Evolutionary conservation across 129 eudicot genomes (phyloP).

Genomic region (Centella asiatica): DNA sequence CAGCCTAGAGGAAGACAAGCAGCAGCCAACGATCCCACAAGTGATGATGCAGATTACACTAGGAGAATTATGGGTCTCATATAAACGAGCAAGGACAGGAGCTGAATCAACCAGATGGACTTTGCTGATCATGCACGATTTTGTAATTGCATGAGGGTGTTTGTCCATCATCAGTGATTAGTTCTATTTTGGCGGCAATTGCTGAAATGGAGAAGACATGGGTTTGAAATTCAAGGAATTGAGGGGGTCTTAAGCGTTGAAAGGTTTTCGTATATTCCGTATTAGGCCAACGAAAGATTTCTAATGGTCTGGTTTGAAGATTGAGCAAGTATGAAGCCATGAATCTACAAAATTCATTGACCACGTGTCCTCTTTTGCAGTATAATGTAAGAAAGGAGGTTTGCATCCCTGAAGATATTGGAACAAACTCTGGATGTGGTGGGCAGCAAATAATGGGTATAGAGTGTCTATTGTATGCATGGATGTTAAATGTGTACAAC

Average conservation of each 20-base stretch:
- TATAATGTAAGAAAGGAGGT: background rate
- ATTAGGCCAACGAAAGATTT: background rate
- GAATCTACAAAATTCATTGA: background rate
- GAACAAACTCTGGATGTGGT: background rate
- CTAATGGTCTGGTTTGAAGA: background rate
- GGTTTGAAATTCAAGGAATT: background rate
- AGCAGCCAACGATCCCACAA: background rate
- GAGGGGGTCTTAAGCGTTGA: no score
- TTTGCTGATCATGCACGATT: background rate
- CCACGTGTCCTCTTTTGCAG: background rate
- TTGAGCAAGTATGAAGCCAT: slow-evolving; percentile 2
- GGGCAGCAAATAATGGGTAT: no score
- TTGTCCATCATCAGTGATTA: background rate
- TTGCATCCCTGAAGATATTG: background rate
- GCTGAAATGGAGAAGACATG: background rate
- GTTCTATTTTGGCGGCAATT: background rate
- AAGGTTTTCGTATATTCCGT: background rate
- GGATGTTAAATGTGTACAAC: no score
- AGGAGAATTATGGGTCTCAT: slow-evolving; percentile 2
- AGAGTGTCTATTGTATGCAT: no score
- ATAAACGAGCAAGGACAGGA: background rate
- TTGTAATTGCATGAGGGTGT: background rate
- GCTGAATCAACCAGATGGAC: background rate
- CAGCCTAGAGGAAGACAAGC: background rate
- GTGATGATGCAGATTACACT: slow-evolving; percentile 2